Conservation (phyloP, 75 land plant species). For the Pinus tabuliformis region DNA sequence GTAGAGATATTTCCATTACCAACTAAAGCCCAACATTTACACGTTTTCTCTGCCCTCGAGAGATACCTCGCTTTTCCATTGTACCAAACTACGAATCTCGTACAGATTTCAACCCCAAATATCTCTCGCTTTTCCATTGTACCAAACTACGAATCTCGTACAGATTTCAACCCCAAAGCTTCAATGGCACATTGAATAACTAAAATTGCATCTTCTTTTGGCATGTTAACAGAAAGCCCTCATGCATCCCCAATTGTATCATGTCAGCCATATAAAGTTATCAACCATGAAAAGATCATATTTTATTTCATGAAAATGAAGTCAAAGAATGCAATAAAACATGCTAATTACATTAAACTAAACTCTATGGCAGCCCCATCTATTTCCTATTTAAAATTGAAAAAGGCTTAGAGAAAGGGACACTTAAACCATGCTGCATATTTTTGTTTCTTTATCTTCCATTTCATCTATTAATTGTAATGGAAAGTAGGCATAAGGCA, state of each 20-base stretch:
- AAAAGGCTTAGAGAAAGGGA: too few relatives aligned
- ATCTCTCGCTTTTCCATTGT: slow-evolving; percentile 91
- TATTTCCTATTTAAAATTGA: too few relatives aligned
- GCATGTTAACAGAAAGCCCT: slow-evolving; percentile 74
- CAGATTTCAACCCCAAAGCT: slow-evolving; percentile 74
- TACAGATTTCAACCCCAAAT: slow-evolving; percentile 61
- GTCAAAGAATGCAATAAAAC: too few relatives aligned
- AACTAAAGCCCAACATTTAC: too few relatives aligned
- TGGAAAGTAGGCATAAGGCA: too few relatives aligned
- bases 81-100: slow-evolving; percentile 88
- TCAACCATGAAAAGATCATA: too few relatives aligned
- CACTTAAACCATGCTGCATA: too few relatives aligned
- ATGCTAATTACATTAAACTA: too few relatives aligned
- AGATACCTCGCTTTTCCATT: slow-evolving; percentile 91
- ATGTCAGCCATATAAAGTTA: neutral
- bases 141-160: slow-evolving; percentile 83
- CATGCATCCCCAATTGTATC: slow-evolving; percentile 3
- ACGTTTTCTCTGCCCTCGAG: slow-evolving; percentile 17
- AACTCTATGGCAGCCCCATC: too few relatives aligned
- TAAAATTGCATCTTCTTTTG: slow-evolving; percentile 76
- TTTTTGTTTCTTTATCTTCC: too few relatives aligned
- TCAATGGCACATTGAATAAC: slow-evolving; percentile 93
- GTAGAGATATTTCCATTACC: slow-evolving; percentile 40
- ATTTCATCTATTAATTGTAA: too few relatives aligned
- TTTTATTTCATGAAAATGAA: too few relatives aligned